A percentile compares a stretch with the other conserved stretches of the same genome.
These are phyloP conservation scores for Lasiosphaeriaceae sp. DNA, from an alignment of 495 filamentous ascomycete species.

Conservation along the genomic window DNA sequence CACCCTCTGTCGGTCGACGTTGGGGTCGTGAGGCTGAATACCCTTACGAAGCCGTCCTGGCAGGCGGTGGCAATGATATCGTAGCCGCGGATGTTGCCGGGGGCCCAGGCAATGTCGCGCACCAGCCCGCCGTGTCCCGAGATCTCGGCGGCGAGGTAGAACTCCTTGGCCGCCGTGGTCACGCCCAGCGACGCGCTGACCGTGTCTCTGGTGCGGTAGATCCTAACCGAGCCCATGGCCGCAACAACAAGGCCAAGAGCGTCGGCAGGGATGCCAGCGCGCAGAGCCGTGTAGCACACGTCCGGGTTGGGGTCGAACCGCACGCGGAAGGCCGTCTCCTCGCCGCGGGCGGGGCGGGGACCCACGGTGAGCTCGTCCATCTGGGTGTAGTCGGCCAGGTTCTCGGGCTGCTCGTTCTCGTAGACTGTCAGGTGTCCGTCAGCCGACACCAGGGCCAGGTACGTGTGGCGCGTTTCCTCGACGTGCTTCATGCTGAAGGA, in stretches of 20 bases:
- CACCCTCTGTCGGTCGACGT: constrained; percentile 16
- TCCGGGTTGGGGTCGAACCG: constrained; percentile 80
- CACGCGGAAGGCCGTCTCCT: constrained; percentile 81
- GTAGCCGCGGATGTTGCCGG: constrained; percentile 77
- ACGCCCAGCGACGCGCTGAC: constrained; percentile 50
- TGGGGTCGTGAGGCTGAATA: constrained; percentile 74
- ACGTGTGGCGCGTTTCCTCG: constrained; percentile 62
- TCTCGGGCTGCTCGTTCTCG: constrained; percentile 85
- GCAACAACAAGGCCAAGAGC: constrained; percentile 76
- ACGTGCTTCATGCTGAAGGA: constrained; percentile 79
- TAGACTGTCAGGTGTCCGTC: constrained; percentile 76
- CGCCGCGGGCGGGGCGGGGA: constrained; percentile 55
- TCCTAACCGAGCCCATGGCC: constrained; percentile 71
- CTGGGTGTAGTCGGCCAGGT: constrained; percentile 67
- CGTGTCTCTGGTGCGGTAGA: constrained; percentile 69
- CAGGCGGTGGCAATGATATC: constrained; percentile 90
- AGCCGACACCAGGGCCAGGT: constrained; percentile 75
- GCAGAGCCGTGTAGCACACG: constrained; percentile 69
- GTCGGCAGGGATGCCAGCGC: constrained; percentile 71
- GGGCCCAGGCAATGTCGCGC: constrained; percentile 90
- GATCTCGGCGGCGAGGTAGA: constrained; percentile 78
- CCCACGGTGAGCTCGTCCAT: constrained; percentile 66
- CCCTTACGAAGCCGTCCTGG: constrained; percentile 82
- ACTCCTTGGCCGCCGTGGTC: constrained; percentile 51
- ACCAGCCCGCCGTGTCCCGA: constrained; percentile 65